Evolutionary conservation across 805 yeast species (phyloP), one percentile per base, ranked within the genome.

Genomic region (Blastobotrys parvus): DNA sequence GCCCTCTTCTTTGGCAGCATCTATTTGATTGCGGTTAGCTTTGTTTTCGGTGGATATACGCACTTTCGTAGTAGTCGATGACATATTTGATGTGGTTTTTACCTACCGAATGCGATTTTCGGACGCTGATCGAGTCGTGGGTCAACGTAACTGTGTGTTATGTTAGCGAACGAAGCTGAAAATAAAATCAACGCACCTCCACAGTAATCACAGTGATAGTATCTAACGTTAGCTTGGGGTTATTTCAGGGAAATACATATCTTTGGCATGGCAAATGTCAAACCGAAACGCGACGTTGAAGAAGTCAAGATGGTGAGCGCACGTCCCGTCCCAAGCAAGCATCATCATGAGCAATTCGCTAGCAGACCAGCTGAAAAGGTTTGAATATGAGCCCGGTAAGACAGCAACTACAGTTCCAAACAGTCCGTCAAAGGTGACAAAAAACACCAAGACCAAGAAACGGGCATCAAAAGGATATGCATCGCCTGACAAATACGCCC

Each of bases 61-160:
- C 56, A 54, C 69, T 63, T 52, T 82, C 84, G 57, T 83, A 87
- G 65, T 84, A 86, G 44, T 81, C 82, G 46, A 87, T 78, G 40
- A 82, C 83, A 42, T 74, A 69, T 47, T 74, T 71, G 35, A 83
- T 67, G 61, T 87, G 96, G 60, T 83, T 80, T 53, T 75, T 77
- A 7, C 96, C 96, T 32, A 72, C 66, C 34, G 83, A 60, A 61
- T 87, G 96, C 34, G 87, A 78, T 55, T 82, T 80, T 18, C 95
- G 65, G 43, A 87, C 95, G 64, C 92, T 82, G 53, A 77, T 68
- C n/a, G 92, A 82, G 61, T 86, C 95, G 59, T 87, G 95, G 1
- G 95, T 87, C 45, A 88, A 65, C 54, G 82, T 81, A 16, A 87
- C 72, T 63, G 45, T n/a, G n/a, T n/a, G n/a, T n/a, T n/a, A n/a